phyloP scores from a whole-genome alignment of 805 yeast species.

The Cyberlindnera sargentensis region DNA sequence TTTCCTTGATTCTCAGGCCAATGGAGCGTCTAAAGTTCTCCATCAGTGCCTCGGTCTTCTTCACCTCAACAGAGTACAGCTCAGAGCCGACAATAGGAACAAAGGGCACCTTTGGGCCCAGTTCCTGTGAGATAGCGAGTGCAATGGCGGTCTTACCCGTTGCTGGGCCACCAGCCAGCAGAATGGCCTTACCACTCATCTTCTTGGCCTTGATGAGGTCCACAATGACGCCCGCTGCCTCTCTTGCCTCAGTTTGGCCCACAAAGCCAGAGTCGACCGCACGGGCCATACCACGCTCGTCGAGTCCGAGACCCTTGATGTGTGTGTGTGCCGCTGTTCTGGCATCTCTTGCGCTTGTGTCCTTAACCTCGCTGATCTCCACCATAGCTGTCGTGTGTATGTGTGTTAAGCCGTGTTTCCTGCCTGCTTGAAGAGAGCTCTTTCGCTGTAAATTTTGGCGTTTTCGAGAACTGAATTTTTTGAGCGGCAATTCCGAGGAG shows the following conservation, averaged over 20 bases:
- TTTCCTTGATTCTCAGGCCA: slow-evolving; percentile 92
- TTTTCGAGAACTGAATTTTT: too few relatives aligned
- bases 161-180: slow-evolving; percentile 96
- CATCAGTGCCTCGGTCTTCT: slow-evolving; percentile 93
- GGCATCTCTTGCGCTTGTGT: slow-evolving; percentile 40
- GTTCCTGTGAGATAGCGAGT: slow-evolving; percentile 88
- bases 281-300: slow-evolving; percentile 82
- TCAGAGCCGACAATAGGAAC: slow-evolving; percentile 97
- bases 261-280: slow-evolving; percentile 81
- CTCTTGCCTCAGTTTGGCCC: slow-evolving; percentile 67
- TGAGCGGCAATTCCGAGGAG: too few relatives aligned
- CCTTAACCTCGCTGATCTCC: slow-evolving; percentile 70
- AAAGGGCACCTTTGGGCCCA: slow-evolving; percentile 96
- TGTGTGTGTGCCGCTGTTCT: slow-evolving; percentile 97
- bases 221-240: slow-evolving; percentile 92
- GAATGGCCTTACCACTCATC: slow-evolving; percentile 93
- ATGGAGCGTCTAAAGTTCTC: slow-evolving; percentile 95
- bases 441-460: too few relatives aligned
- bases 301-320: slow-evolving; percentile 89
- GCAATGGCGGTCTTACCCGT: slow-evolving; percentile 98
- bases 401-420: too few relatives aligned
- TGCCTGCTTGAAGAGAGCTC: too few relatives aligned
- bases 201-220: slow-evolving; percentile 88
- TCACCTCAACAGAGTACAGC: slow-evolving; percentile 90
- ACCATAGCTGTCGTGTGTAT: slow-evolving; percentile 41